Conservation (phyloP, 345 rosid species). For the Citrus maxima region DNA sequence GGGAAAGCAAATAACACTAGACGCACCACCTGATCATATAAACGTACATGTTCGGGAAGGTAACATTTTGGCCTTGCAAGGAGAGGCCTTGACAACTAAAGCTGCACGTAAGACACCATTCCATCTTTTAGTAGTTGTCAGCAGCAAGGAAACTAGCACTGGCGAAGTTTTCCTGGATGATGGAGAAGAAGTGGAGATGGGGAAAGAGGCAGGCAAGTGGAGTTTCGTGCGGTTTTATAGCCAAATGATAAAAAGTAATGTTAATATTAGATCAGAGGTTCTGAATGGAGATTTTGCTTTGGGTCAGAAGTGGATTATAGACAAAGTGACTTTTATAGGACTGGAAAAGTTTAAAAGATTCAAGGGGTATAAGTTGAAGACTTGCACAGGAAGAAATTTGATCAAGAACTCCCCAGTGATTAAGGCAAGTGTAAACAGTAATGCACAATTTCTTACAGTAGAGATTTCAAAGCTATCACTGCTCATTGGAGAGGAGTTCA, state of each 20-base stretch:
- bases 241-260: not conserved
- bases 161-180: conserved; percentile 5
- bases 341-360: not conserved
- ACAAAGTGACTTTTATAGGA: not conserved
- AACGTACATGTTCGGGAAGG: conserved; percentile 2
- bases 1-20: not conserved
- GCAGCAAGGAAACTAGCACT: not conserved
- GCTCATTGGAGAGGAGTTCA: not conserved
- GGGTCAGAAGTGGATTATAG: not conserved
- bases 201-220: not conserved
- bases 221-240: not conserved
- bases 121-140: not conserved
- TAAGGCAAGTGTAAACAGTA: not conserved
- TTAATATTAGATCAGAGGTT: not conserved
- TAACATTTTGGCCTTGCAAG: conserved; percentile 1
- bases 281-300: not conserved
- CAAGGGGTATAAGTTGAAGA: not conserved
- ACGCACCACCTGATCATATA: not conserved
- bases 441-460: not conserved
- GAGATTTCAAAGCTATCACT: not conserved
- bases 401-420: not conserved
- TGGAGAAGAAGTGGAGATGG: not conserved
- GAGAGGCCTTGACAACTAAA: not conserved
- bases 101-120: conserved; percentile 4
- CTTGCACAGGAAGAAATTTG: not conserved